Conservation (phyloP, 2,329 filamentous ascomycete genomes). For the Madurella mycetomatis region DNA sequence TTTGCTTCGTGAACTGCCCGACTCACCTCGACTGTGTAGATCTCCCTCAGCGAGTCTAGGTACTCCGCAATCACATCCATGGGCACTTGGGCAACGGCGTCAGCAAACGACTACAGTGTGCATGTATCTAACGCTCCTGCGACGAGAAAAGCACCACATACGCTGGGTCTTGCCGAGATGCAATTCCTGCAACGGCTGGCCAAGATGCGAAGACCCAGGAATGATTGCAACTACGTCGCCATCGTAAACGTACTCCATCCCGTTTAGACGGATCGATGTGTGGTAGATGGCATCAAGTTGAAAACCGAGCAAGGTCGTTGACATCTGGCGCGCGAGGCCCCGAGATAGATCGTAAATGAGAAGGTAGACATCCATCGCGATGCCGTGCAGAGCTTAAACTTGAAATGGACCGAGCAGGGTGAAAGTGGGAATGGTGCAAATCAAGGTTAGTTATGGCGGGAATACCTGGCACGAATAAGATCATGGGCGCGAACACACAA, state of each 20-base stretch:
- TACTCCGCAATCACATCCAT: constrained; percentile 83
- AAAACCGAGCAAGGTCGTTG: constrained; percentile 49
- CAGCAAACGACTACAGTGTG: background rate
- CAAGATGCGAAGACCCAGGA: constrained; percentile 83
- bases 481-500: too few species aligned
- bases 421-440: too few species aligned
- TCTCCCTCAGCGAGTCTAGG: constrained; percentile 72
- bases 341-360: constrained; percentile 74
- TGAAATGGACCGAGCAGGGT: too few species aligned
- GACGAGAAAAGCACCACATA: constrained; percentile 3
- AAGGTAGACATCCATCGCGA: constrained; percentile 68
- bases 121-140: too few species aligned
- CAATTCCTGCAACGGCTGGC: constrained; percentile 72
- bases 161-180: constrained; percentile 67
- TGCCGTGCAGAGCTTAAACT: background rate
- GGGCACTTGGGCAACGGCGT: constrained; percentile 46
- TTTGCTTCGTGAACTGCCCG: background rate
- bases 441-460: too few species aligned
- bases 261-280: constrained; percentile 79
- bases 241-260: constrained; percentile 88
- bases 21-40: constrained; percentile 73
- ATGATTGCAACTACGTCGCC: constrained; percentile 76
- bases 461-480: too few species aligned
- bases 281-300: constrained; percentile 91
- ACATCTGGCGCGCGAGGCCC: constrained; percentile 54